Evolutionary conservation across 768 basidiomycete genomes (phyloP), one percentile per base, ranked within the genome.

Genomic region (Calocybe cyanea): DNA sequence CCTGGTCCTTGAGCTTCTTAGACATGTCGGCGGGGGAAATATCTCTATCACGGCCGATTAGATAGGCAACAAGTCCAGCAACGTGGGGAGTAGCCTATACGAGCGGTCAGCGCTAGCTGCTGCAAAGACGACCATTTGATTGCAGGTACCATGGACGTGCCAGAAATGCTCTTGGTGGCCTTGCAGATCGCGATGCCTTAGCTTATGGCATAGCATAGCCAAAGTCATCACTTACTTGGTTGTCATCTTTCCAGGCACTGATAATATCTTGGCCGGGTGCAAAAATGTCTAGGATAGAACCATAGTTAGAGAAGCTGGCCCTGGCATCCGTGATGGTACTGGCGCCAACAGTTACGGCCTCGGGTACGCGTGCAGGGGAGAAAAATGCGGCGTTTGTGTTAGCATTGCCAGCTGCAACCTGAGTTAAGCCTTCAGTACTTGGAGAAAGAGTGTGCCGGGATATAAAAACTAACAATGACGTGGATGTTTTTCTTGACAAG

Each of bases 291-390:
- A 70, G 58, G 24, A 61, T 55, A 2, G 57, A 28, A 7, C 68
- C 68, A 23, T 48, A 67, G 52, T 68, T 68, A 14, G 68, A 70
- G 57, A 66, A 66, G 2, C 52, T 58, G 14, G 64, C 61, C 4
- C 60, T 51, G 2, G 48, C 44, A 38, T 64, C 67, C 1, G 46
- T 33, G 41, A 69, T 66, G 35, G 48, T 60, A 23, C 50, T 57
- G 5, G 46, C 50, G 4, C 50, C 50, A n/a, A 45, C 43, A n/a
- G 38, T 42, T n/a, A 51, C 31, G 23, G 42, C 50, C 15, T 37
- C 31, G 14, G 50, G n/a, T 7, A 43, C 51, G 13, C 51, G 38
- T 1, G 41, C 46, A 2, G 51, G 51, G 4, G 51, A 52, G 7
- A 25, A 24, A n/a, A 17, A 15, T 1, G 0, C 7, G 5, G 51